Evolutionary conservation across 1,284 basidiomycete species (phyloP).

Genomic region (Somion occarium): DNA sequence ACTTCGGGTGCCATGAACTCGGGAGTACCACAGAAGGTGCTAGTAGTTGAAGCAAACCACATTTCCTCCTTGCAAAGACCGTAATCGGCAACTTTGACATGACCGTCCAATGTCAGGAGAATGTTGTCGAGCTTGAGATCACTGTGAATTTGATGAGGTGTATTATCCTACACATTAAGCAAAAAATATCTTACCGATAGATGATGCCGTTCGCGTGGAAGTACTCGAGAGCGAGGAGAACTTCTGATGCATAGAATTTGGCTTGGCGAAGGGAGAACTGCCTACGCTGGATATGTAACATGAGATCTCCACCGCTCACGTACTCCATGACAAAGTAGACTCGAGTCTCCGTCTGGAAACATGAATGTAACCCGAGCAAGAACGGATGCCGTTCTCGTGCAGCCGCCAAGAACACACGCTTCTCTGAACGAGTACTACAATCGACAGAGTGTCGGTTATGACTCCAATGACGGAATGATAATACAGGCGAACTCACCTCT

Average conservation of each 20-base stretch:
- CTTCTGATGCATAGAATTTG: conserved; percentile 99
- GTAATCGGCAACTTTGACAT: conserved; percentile 99
- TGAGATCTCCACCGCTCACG: conserved; percentile 75
- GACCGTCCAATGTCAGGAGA: conserved; percentile 92
- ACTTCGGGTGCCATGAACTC: conserved; percentile 99
- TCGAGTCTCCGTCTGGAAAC: conserved; percentile 99
- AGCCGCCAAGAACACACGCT: conserved; percentile 95
- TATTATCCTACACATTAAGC: conserved; percentile 1
- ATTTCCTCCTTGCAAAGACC: conserved; percentile 99
- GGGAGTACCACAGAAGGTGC: conserved; percentile 98
- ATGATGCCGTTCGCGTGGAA: conserved; percentile 99
- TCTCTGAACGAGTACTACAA: conserved; percentile 95
- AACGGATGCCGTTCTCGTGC: conserved; percentile 97
- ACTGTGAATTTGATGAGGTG: conserved; percentile 39
- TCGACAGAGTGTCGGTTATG: neutral
- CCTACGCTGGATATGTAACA: conserved; percentile 80
- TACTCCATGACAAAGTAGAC: conserved; percentile 86
- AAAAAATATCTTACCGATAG: conserved; percentile 47
- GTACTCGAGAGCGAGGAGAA: conserved; percentile 94
- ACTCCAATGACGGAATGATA: neutral
- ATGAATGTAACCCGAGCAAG: conserved; percentile 94
- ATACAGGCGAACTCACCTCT: conserved; percentile 67
- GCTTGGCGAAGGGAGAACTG: conserved; percentile 82
- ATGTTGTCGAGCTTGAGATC: conserved; percentile 99
- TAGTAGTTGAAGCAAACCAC: conserved; percentile 97